Evolutionary conservation across 192 early-diverging fungal genomes (phyloP).

Genomic region (Backusella macrospora): DNA sequence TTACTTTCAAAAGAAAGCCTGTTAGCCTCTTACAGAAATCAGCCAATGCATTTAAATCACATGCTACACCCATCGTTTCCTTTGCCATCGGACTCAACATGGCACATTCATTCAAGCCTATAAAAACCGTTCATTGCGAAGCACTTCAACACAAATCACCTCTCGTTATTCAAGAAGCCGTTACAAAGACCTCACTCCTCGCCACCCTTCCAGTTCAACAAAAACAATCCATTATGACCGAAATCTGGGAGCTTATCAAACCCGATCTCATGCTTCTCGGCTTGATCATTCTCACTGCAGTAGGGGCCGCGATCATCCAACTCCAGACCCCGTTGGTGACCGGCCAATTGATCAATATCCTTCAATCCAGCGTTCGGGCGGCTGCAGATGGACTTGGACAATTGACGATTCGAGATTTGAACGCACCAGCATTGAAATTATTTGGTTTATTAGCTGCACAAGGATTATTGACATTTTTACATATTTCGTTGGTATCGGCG

Average conservation of each 20-base stretch:
- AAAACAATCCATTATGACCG: background rate
- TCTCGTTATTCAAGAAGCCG: background rate
- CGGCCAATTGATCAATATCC: constrained; percentile 60
- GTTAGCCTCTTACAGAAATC: background rate
- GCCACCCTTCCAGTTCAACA: background rate
- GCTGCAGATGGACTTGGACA: background rate
- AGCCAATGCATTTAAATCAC: background rate
- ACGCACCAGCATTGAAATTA: constrained; percentile 54
- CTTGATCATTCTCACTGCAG: constrained; percentile 55
- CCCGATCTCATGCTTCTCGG: constrained; percentile 56
- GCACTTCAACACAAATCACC: background rate
- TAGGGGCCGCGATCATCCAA: constrained; percentile 58
- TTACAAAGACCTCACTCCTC: background rate
- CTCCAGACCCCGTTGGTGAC: constrained; percentile 59
- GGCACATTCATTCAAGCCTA: background rate
- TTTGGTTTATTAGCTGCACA: constrained; percentile 57
- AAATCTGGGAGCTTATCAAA: constrained; percentile 52
- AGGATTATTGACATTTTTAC: constrained; percentile 61
- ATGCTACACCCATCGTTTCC: constrained; percentile 1
- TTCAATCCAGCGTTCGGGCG: constrained; percentile 44
- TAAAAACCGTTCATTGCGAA: constrained; percentile 7
- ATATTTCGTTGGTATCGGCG: constrained; percentile 61
- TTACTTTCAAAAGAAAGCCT: background rate
- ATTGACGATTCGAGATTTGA: constrained; percentile 38
- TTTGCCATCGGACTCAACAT: background rate